Evolutionary conservation across 2,329 filamentous ascomycete species (phyloP).

Genomic region (Alternaria rosae): DNA sequence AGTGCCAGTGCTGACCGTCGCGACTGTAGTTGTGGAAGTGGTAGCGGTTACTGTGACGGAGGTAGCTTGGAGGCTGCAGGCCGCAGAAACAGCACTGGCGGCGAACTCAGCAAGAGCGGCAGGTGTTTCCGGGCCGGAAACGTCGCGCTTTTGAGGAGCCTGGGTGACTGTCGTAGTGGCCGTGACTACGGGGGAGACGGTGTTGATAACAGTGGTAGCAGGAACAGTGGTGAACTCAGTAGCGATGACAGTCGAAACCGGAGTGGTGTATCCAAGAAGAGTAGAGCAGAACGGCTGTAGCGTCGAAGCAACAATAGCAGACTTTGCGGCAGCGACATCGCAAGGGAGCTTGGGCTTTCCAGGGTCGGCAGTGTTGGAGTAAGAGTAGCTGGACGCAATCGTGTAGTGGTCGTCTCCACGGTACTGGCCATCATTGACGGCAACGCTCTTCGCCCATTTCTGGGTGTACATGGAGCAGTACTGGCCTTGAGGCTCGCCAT

Average conservation of each 20-base stretch:
- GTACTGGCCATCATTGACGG: not conserved
- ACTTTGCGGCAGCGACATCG: not conserved
- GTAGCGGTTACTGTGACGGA: not conserved
- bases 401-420: conserved; percentile 6
- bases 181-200: not conserved
- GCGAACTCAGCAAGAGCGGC: not conserved
- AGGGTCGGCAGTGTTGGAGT: not conserved
- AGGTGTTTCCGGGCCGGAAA: not conserved
- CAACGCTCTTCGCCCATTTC: not conserved
- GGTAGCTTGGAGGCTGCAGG: not conserved
- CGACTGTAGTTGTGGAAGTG: accelerated
- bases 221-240: not conserved
- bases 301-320: not conserved
- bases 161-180: not conserved
- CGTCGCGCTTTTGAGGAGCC: not conserved
- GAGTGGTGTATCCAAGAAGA: not conserved
- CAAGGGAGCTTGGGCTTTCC: not conserved
- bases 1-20: not conserved
- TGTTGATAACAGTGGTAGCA: not conserved
- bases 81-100: not conserved
- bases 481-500: not conserved
- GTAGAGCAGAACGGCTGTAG: conserved; percentile 3
- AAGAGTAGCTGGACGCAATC: not conserved
- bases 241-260: not conserved
- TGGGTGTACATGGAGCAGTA: not conserved